These are phyloP conservation scores for Solanum paucissectum DNA, from an alignment of 257 asterid species.

Conservation along the genomic window DNA sequence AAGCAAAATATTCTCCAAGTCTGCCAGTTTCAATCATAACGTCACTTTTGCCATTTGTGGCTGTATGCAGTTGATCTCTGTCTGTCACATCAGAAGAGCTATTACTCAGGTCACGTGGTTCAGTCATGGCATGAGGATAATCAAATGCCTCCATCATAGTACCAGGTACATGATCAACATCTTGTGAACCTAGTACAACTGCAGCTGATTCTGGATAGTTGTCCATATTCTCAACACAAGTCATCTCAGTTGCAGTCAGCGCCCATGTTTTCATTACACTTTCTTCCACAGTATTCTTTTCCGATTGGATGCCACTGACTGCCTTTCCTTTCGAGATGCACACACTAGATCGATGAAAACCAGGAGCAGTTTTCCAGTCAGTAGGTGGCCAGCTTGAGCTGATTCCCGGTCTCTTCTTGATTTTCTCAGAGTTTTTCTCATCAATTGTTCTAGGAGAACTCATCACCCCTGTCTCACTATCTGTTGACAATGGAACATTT, in stretches of 20 bases:
- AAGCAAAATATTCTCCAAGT: constrained; percentile 74
- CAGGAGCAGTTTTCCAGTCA: constrained; percentile 70
- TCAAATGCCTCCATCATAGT: constrained; percentile 2
- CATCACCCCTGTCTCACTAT: constrained; percentile 2
- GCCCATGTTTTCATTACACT: not conserved
- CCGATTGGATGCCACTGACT: not conserved
- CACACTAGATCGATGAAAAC: constrained; percentile 7
- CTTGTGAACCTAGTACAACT: constrained; percentile 8
- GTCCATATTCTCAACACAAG: constrained; percentile 14
- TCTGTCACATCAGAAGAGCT: constrained; percentile 16
- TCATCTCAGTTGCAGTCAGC: constrained; percentile 14
- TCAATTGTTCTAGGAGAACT: constrained; percentile 11
- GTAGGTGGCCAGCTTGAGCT: constrained; percentile 69
- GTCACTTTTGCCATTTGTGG: not conserved
- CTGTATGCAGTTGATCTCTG: constrained; percentile 19
- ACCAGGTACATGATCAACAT: constrained; percentile 12
- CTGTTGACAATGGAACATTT: constrained; percentile 17
- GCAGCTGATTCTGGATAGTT: constrained; percentile 8
- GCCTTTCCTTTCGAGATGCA: not conserved
- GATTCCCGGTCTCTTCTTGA: constrained; percentile 20
- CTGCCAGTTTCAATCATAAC: constrained; percentile 71
- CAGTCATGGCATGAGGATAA: constrained; percentile 15
- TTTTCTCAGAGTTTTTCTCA: constrained; percentile 12
- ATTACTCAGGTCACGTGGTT: constrained; percentile 10
- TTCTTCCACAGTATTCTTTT: constrained; percentile 4